Evolutionary conservation across 208 protist genomes (phyloP).

Genomic region (Leishmania amazonensis): DNA sequence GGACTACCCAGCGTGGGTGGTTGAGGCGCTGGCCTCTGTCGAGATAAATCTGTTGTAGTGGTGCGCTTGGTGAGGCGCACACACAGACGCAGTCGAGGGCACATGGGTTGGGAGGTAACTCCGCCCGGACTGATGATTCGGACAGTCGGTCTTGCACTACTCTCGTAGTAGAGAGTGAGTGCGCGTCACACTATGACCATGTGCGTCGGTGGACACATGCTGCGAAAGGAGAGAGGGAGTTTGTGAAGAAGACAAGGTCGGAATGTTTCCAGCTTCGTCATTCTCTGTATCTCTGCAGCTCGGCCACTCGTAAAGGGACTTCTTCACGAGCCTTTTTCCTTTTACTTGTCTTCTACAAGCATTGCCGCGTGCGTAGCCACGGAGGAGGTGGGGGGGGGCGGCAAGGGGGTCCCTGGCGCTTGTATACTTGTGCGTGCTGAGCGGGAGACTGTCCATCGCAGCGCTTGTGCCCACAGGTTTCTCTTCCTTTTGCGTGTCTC

Average conservation of each 20-base stretch:
- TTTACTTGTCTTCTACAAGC: not conserved
- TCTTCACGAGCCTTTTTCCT: not conserved
- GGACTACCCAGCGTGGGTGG: constrained; percentile 90
- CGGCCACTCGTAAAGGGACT: not conserved
- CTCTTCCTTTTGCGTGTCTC: too few species aligned
- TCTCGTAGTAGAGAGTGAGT: not conserved
- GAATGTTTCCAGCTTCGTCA: not conserved
- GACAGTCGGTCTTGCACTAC: not conserved
- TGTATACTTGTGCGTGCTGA: not conserved
- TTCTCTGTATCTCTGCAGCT: not conserved
- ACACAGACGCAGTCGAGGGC: not conserved
- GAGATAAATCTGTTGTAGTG: constrained; percentile 67
- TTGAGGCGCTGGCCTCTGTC: constrained; percentile 84
- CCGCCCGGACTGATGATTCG: not conserved
- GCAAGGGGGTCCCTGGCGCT: not conserved
- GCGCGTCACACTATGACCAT: not conserved
- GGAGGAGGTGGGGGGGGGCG: not conserved
- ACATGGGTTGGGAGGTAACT: not conserved
- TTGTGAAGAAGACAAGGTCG: not conserved
- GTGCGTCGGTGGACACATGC: not conserved
- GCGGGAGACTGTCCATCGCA: not conserved
- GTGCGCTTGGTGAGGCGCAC: not conserved
- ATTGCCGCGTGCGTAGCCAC: not conserved
- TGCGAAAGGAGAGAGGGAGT: not conserved
- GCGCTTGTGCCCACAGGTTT: not conserved